phyloP scores from a whole-genome alignment of 352 stramenopile genomes.

The Elongisporangium undulatum region DNA sequence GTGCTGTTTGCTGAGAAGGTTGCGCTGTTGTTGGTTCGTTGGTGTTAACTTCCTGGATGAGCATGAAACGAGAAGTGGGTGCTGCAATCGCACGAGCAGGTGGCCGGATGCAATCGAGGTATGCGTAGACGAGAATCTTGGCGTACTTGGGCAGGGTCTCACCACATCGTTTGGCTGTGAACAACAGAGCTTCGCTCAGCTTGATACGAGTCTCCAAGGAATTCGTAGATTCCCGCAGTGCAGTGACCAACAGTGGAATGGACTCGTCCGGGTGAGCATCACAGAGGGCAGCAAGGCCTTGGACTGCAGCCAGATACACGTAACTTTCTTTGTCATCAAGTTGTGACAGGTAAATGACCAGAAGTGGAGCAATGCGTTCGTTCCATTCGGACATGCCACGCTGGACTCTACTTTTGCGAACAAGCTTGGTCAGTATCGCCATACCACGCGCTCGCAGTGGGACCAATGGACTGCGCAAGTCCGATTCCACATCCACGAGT shows the following conservation, averaged over 20 bases:
- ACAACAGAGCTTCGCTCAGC: constrained; percentile 77
- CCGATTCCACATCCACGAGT: constrained; percentile 43
- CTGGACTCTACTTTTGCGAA: constrained; percentile 49
- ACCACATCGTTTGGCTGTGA: constrained; percentile 71
- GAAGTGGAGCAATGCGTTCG: constrained; percentile 39
- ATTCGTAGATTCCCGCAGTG: constrained; percentile 32
- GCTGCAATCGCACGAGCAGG: constrained; percentile 4
- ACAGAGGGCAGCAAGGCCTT: constrained; percentile 56
- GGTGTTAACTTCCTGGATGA: constrained; percentile 9
- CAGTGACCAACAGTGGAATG: constrained; percentile 59
- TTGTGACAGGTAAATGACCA: constrained; percentile 56
- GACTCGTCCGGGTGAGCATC: constrained; percentile 59
- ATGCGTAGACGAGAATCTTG: constrained; percentile 76
- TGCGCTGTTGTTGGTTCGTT: neutral
- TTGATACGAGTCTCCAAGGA: constrained; percentile 78
- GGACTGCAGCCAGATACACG: constrained; percentile 78
- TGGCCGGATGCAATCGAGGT: constrained; percentile 72
- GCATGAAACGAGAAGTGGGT: neutral
- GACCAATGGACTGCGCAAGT: constrained; percentile 60
- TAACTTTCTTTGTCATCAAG: constrained; percentile 77
- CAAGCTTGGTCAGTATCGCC: constrained; percentile 71
- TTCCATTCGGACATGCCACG: constrained; percentile 37
- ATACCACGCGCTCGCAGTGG: constrained; percentile 71
- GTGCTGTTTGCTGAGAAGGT: constrained; percentile 1
- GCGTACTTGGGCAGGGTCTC: constrained; percentile 65